Evolutionary conservation across 2,329 filamentous ascomycete species (phyloP).

Genomic region (Xylariales sp.): DNA sequence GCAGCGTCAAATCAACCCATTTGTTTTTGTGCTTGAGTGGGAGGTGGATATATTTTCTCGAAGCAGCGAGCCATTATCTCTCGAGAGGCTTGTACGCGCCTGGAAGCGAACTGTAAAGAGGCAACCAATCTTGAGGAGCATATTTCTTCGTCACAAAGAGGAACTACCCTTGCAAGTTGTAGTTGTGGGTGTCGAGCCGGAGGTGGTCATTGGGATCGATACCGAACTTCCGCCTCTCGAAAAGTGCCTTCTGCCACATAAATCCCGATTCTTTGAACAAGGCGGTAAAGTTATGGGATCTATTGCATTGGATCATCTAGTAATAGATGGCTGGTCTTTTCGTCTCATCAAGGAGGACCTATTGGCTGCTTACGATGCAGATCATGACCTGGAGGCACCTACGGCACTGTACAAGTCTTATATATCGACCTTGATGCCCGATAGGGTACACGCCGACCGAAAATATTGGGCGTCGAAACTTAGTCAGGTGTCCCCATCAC

Average conservation of each 20-base stretch:
- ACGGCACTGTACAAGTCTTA: not conserved
- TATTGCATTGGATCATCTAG: not conserved
- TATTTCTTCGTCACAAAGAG: too few species aligned
- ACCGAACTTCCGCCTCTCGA: not conserved
- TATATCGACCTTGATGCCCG: not conserved
- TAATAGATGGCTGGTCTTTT: not conserved
- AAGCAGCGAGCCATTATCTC: too few species aligned
- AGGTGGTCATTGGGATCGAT: too few species aligned
- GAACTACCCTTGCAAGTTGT: too few species aligned
- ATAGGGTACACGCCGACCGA: not conserved
- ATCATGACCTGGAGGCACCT: too few species aligned
- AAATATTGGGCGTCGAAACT: not conserved
- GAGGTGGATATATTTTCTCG: too few species aligned
- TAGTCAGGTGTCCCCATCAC: not conserved
- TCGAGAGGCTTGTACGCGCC: too few species aligned
- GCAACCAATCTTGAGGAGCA: too few species aligned
- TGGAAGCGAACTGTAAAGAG: too few species aligned
- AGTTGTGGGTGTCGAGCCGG: too few species aligned
- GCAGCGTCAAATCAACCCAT: too few species aligned
- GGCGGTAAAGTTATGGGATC: not conserved
- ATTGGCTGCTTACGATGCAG: not conserved
- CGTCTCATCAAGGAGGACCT: not conserved
- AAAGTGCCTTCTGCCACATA: not conserved
- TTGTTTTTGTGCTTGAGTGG: too few species aligned
- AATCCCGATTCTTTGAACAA: not conserved